These are phyloP conservation scores for Strigomonas galati DNA, from an alignment of 208 protist species.

Conservation along the genomic window DNA sequence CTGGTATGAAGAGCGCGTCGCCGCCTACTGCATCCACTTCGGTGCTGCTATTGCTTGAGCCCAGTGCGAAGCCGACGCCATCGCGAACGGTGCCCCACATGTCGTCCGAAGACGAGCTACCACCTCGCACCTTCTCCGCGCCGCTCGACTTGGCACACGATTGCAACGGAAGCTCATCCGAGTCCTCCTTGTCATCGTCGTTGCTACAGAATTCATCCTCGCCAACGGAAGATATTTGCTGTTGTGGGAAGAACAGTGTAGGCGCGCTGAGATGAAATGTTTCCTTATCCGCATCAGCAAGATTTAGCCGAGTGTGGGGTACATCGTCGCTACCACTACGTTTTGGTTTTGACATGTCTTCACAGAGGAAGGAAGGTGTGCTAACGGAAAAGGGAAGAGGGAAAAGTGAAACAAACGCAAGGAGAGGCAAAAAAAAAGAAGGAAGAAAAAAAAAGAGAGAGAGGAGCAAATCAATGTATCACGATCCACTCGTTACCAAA, in stretches of 20 bases:
- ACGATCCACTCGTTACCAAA: neutral
- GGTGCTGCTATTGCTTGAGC: neutral
- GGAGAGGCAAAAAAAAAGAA: constrained; percentile 16
- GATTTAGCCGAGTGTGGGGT: neutral
- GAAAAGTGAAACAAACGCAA: constrained; percentile 1
- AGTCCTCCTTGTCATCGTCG: neutral
- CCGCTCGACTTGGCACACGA: constrained; percentile 2
- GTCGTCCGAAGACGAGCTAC: constrained; percentile 19
- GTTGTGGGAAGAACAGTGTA: constrained; percentile 2
- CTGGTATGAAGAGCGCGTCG: constrained; percentile 58
- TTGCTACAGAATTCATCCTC: constrained; percentile 1
- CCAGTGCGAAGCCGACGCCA: neutral
- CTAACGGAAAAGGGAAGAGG: constrained; percentile 17
- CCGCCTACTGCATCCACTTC: constrained; percentile 14
- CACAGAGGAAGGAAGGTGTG: constrained; percentile 13
- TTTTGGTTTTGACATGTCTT: no score
- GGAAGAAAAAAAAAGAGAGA: constrained; percentile 9
- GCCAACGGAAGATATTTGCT: neutral
- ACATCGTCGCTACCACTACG: no score
- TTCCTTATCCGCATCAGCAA: constrained; percentile 1
- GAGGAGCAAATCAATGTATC: neutral
- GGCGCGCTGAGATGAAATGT: neutral
- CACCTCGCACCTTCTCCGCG: neutral
- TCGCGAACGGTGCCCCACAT: constrained; percentile 39
- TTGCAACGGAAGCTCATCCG: neutral